These are phyloP conservation scores for Sporothrix phasma DNA, from an alignment of 2,329 filamentous ascomycete genomes.

Conservation along the genomic window DNA sequence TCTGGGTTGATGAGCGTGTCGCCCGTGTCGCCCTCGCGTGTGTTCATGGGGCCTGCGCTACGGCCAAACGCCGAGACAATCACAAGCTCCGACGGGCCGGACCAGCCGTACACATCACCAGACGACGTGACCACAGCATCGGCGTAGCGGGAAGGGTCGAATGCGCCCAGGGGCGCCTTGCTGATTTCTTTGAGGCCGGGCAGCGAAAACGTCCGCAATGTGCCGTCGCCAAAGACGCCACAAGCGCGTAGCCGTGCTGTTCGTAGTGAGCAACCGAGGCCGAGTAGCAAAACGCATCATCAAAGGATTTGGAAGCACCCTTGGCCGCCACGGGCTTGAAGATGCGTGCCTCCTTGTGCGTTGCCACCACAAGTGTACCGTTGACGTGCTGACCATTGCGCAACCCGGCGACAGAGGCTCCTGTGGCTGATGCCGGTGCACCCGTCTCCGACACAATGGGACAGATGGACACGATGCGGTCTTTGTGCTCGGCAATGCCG, in stretches of 20 bases:
- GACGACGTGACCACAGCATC: conserved; percentile 63
- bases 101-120: conserved; percentile 81
- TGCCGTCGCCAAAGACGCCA: conserved; percentile 77
- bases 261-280: conserved; percentile 68
- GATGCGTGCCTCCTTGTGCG: conserved; percentile 67
- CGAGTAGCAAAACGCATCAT: conserved; percentile 70
- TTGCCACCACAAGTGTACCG: conserved; percentile 64
- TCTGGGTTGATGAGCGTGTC: conserved; percentile 74
- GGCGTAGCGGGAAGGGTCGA: conserved; percentile 64
- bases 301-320: conserved; percentile 86
- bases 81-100: conserved; percentile 74
- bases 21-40: conserved; percentile 43
- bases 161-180: conserved; percentile 52
- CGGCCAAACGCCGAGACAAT: conserved; percentile 74
- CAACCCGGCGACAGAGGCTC: conserved; percentile 63
- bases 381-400: conserved; percentile 65
- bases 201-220: conserved; percentile 71
- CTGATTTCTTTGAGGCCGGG: conserved; percentile 80
- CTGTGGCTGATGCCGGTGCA: conserved; percentile 64
- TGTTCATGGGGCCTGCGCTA: conserved; percentile 42
- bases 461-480: conserved; percentile 61
- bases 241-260: conserved; percentile 64
- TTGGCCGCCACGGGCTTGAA: conserved; percentile 79
- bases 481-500: conserved; percentile 58
- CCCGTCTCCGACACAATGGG: conserved; percentile 75